Percentiles rank a stretch among this genome's conserved stretches.
phyloP scores from a whole-genome alignment of 495 filamentous ascomycete species.

The Podospora pseudopauciseta region DNA sequence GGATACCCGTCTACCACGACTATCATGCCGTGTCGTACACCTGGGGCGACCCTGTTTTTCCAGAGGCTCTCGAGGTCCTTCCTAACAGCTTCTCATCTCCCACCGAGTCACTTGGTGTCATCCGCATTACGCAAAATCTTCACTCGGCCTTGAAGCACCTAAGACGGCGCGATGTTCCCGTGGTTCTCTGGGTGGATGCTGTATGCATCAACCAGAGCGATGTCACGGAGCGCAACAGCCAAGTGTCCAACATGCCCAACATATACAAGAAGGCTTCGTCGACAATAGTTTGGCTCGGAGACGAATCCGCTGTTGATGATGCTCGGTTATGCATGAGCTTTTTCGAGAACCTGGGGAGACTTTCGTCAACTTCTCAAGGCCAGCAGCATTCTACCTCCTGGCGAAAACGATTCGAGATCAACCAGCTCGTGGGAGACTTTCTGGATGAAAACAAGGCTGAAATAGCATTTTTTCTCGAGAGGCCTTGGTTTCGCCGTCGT shows the following conservation, averaged over 20 bases:
- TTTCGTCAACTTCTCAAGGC: background rate
- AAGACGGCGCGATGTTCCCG: background rate
- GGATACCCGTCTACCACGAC: background rate
- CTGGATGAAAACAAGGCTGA: background rate
- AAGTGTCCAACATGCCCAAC: constrained; percentile 22
- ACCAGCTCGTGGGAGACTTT: background rate
- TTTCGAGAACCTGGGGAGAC: background rate
- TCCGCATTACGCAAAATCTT: constrained; percentile 1
- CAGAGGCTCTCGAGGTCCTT: background rate
- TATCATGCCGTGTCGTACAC: background rate
- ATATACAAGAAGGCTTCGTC: constrained; percentile 20
- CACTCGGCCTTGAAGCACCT: background rate
- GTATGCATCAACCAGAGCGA: constrained; percentile 29
- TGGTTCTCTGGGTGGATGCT: constrained; percentile 22
- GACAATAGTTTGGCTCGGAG: constrained; percentile 20
- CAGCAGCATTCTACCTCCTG: background rate
- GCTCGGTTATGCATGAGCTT: background rate
- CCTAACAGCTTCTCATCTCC: background rate
- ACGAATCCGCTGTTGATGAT: background rate
- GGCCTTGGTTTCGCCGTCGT: background rate
- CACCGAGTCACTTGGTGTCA: background rate
- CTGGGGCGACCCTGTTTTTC: constrained; percentile 1
- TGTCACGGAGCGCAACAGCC: constrained; percentile 14
- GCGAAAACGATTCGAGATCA: background rate
- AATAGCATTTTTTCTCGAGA: background rate